These are phyloP conservation scores for Xerocomellus chrysenteron DNA, from an alignment of 768 basidiomycete species.

Conservation along the genomic window DNA sequence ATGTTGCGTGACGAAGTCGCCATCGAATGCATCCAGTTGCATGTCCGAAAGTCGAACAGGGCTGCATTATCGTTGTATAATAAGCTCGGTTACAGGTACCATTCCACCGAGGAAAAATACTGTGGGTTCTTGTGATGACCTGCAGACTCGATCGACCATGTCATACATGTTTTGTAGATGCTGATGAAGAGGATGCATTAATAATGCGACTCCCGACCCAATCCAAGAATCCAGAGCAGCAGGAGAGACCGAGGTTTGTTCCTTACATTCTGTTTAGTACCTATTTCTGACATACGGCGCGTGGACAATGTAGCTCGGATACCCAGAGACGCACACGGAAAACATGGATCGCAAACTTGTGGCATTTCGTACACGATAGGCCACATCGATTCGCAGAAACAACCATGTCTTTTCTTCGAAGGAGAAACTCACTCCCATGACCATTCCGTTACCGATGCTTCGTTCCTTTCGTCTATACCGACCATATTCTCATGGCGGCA, in stretches of 20 bases:
- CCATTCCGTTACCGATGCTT: not conserved
- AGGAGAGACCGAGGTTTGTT: conserved; percentile 14
- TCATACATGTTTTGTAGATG: conserved; percentile 15
- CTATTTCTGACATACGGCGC: not conserved
- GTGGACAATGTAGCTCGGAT: conserved; percentile 1
- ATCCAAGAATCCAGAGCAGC: not conserved
- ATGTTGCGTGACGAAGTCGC: conserved; percentile 18
- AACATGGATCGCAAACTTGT: conserved; percentile 16
- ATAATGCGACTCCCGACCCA: conserved; percentile 22
- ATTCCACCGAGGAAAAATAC: conserved; percentile 19
- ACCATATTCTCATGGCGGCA: not conserved
- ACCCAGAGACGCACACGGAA: conserved; percentile 1
- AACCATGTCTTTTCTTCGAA: conserved; percentile 14
- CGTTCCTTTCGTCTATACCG: not conserved
- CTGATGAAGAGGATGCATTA: conserved; percentile 27
- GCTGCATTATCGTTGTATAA: conserved; percentile 24
- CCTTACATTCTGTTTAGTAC: not conserved
- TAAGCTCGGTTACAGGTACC: conserved; percentile 24
- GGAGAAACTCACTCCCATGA: conserved; percentile 11
- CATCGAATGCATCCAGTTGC: conserved; percentile 25
- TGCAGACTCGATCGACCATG: not conserved
- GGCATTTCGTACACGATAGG: conserved; percentile 12
- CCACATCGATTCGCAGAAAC: conserved; percentile 3
- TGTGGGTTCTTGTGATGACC: conserved; percentile 20
- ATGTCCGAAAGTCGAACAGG: conserved; percentile 31